Evolutionary conservation across 306 rosid species (phyloP).

Genomic region (Prinsepia uniflora): DNA sequence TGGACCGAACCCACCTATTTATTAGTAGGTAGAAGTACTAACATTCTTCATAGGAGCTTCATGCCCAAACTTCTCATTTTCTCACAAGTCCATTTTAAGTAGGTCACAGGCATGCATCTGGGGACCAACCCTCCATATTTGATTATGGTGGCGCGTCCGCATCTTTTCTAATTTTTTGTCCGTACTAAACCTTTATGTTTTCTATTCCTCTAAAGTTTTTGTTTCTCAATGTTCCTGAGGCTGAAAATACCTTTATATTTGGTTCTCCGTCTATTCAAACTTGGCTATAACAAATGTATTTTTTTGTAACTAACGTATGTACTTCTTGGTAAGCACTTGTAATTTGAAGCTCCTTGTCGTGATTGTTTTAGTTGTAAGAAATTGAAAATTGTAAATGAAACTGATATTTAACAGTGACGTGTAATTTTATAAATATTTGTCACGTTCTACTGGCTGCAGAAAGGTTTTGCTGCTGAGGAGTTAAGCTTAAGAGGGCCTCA

Average conservation of each 20-base stretch:
- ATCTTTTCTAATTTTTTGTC: not conserved
- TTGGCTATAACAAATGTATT: too few relatives aligned
- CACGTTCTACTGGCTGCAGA: too few relatives aligned
- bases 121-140: not conserved
- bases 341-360: too few relatives aligned
- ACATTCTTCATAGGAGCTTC: not conserved
- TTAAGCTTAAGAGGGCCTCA: too few relatives aligned
- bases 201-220: not conserved
- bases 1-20: not conserved
- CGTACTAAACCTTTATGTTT: not conserved
- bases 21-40: not conserved
- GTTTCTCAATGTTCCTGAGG: not conserved
- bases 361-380: too few relatives aligned
- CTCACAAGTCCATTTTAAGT: not conserved
- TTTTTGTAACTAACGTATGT: too few relatives aligned
- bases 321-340: too few relatives aligned
- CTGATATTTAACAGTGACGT: too few relatives aligned
- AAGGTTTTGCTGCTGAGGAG: too few relatives aligned
- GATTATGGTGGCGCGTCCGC: not conserved
- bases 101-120: not conserved
- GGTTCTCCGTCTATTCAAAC: too few relatives aligned
- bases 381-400: too few relatives aligned
- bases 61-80: not conserved
- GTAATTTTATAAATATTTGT: not conserved
- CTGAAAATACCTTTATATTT: too few relatives aligned